Conservation (phyloP, 2,329 filamentous ascomycete genomes). For the Aspergillus alliaceus region DNA sequence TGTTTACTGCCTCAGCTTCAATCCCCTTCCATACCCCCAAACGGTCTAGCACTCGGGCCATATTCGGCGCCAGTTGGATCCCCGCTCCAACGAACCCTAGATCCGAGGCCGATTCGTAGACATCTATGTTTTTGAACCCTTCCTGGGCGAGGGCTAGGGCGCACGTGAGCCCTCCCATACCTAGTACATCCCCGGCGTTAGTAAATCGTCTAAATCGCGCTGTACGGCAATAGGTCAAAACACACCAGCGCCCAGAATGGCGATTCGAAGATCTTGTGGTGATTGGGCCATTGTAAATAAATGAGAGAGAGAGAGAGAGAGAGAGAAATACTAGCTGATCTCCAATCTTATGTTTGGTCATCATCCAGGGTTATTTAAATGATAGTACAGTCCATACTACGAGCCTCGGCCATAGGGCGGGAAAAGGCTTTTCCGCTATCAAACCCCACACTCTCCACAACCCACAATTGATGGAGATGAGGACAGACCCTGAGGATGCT, state of each 20-base stretch:
- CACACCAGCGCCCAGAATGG: conserved; percentile 49
- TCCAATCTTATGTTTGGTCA: too few relatives aligned
- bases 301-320: too few relatives aligned
- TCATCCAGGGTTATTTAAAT: background rate
- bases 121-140: conserved; percentile 70
- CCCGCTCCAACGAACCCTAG: conserved; percentile 82
- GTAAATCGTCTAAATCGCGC: background rate
- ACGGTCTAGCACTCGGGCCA: conserved; percentile 71
- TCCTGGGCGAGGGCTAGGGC: conserved; percentile 73
- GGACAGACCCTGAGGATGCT: too few relatives aligned
- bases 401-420: conserved; percentile 7
- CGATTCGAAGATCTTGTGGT: conserved; percentile 41
- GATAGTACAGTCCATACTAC: too few relatives aligned
- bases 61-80: conserved; percentile 81
- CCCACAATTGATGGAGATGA: conserved; percentile 16
- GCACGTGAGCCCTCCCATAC: conserved; percentile 75
- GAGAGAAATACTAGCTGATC: too few relatives aligned
- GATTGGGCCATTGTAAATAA: conserved; percentile 25
- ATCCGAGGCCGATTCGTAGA: conserved; percentile 71
- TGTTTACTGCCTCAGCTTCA: conserved; percentile 67
- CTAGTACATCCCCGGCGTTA: conserved; percentile 2
- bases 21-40: conserved; percentile 73
- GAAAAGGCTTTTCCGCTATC: conserved; percentile 12
- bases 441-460: conserved; percentile 11
- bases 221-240: background rate